These are phyloP conservation scores for Chimonanthus praecox DNA, from an alignment of 164 flowering plant species.

Conservation along the genomic window DNA sequence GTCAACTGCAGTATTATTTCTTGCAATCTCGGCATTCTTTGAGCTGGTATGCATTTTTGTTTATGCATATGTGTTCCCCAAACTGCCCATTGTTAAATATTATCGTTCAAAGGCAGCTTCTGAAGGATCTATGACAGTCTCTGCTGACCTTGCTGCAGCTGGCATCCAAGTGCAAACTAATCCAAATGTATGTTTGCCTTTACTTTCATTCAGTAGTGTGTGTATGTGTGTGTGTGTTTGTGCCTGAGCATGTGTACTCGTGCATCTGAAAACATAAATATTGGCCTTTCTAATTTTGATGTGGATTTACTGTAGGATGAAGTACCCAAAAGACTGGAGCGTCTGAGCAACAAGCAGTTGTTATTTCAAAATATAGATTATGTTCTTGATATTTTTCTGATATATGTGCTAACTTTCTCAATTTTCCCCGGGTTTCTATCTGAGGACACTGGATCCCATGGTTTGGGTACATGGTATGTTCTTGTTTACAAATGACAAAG, in stretches of 20 bases:
- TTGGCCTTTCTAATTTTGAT: neutral
- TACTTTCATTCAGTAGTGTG: neutral
- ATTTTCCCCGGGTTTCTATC: conserved; percentile 79
- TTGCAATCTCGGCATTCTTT: conserved; percentile 44
- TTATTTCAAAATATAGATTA: conserved; percentile 53
- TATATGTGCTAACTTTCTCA: conserved; percentile 58
- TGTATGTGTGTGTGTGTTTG: neutral
- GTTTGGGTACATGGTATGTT: conserved; percentile 38
- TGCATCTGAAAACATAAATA: neutral
- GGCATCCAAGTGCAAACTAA: conserved; percentile 35
- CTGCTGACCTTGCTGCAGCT: conserved; percentile 72
- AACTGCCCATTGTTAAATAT: conserved; percentile 62
- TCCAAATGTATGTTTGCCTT: conserved; percentile 10
- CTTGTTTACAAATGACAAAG: neutral
- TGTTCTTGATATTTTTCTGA: conserved; percentile 46
- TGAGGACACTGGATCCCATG: conserved; percentile 73
- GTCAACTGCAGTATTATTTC: conserved; percentile 53
- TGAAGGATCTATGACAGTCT: conserved; percentile 74
- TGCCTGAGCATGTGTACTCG: no score
- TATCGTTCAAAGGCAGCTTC: conserved; percentile 71
- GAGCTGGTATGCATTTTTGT: conserved; percentile 59
- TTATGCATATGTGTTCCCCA: conserved; percentile 61
- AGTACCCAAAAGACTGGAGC: conserved; percentile 22
- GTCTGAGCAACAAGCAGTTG: conserved; percentile 56
- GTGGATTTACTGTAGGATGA: conserved; percentile 31